phyloP scores from a whole-genome alignment of 2,329 filamentous ascomycete genomes.

The Microascus cirrosus region DNA sequence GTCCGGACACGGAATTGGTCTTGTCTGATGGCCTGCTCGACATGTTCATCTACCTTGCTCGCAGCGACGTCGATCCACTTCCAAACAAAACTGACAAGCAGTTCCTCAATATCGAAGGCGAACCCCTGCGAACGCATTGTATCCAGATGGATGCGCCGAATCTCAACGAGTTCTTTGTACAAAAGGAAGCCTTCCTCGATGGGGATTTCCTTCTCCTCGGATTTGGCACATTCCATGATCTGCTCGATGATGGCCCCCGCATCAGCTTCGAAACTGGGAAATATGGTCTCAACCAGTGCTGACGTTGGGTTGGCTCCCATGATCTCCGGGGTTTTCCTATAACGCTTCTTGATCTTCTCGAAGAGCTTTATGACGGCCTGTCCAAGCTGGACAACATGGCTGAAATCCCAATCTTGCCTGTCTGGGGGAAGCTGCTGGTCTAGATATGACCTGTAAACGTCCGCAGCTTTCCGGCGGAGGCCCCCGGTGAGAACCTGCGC shows the following conservation, averaged over 20 bases:
- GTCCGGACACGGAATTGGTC: slow-evolving; percentile 73
- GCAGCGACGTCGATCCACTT: slow-evolving; percentile 83
- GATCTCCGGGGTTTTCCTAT: slow-evolving; percentile 75
- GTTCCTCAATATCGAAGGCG: slow-evolving; percentile 74
- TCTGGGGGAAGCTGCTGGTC: slow-evolving; percentile 69
- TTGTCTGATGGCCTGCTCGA: slow-evolving; percentile 83
- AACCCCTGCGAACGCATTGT: slow-evolving; percentile 66
- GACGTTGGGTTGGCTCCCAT: slow-evolving; percentile 59
- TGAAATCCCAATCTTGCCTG: slow-evolving; percentile 80
- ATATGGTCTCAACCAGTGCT: slow-evolving; percentile 70
- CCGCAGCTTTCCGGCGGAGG: slow-evolving; percentile 60
- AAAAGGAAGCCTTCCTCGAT: slow-evolving; percentile 90
- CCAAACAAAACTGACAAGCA: slow-evolving; percentile 90
- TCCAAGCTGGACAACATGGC: slow-evolving; percentile 79
- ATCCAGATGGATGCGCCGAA: slow-evolving; percentile 69
- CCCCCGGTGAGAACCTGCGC: slow-evolving; percentile 60
- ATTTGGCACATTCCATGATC: slow-evolving; percentile 64
- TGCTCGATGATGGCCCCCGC: slow-evolving; percentile 73
- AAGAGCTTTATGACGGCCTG: slow-evolving; percentile 77
- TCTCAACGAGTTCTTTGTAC: slow-evolving; percentile 78
- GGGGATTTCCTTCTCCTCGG: slow-evolving; percentile 62
- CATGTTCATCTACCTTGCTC: slow-evolving; percentile 66
- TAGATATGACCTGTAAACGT: slow-evolving; percentile 71
- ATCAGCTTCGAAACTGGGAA: slow-evolving; percentile 85
- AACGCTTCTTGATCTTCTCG: slow-evolving; percentile 85